A percentile compares a stretch with the other conserved stretches of the same genome.
Conservation (phyloP, 192 early-diverging fungal genomes). For the Endogone sp. region DNA sequence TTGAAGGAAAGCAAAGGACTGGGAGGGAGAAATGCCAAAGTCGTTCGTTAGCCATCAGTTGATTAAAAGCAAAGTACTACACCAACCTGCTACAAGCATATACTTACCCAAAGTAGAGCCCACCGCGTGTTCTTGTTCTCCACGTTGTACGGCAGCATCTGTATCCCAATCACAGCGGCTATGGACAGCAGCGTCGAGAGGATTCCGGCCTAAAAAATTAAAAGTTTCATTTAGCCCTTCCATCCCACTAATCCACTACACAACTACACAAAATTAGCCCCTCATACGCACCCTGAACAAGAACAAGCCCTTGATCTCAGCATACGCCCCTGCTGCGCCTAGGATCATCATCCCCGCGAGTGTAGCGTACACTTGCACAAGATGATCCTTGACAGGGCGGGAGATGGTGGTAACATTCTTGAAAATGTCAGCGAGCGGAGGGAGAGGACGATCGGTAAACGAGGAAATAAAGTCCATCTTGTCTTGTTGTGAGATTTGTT, state of each 20-base stretch:
- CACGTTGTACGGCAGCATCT: neutral
- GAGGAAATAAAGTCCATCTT: neutral
- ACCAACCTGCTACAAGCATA: neutral
- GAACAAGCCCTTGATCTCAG: neutral
- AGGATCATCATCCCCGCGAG: constrained; percentile 20
- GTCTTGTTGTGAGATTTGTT: no score
- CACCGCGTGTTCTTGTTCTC: neutral
- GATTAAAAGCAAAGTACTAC: no score
- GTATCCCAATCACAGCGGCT: neutral
- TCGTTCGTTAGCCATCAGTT: no score
- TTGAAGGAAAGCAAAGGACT: neutral
- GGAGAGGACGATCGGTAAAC: neutral
- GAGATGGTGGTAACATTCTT: constrained; percentile 3
- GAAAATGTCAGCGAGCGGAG: neutral
- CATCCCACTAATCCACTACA: no score
- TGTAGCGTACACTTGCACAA: constrained; percentile 18
- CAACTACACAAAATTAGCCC: neutral
- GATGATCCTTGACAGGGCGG: constrained; percentile 18
- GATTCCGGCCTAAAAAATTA: neutral
- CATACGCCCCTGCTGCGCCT: constrained; percentile 10
- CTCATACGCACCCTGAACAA: neutral
- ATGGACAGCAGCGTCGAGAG: neutral
- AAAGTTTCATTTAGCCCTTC: no score
- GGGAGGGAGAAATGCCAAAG: neutral
- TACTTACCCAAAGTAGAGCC: neutral